A percentile compares a stretch with the other conserved stretches of the same genome.
Evolutionary conservation across 208 protist genomes (phyloP).

Genomic region (Phytomonas sp.): DNA sequence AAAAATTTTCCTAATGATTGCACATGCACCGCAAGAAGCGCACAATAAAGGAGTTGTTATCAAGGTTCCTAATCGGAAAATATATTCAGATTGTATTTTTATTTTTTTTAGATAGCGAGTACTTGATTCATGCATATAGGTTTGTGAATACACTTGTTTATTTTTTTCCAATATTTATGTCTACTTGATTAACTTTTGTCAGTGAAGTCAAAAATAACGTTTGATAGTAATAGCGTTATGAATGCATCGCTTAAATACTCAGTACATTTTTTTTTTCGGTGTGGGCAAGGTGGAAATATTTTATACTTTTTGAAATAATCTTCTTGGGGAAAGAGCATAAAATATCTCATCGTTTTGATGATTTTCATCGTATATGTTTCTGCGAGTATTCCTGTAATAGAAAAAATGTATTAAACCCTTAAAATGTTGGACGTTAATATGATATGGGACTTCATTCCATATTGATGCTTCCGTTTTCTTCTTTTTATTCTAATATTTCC

Average conservation of each 20-base stretch:
- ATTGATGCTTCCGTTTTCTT: constrained; percentile 1
- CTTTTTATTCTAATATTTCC: constrained; percentile 6
- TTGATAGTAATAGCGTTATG: not conserved
- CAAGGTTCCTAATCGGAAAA: not conserved
- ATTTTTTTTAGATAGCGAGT: not conserved
- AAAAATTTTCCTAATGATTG: not conserved
- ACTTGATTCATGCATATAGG: not conserved
- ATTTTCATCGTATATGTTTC: not conserved
- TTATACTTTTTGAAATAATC: not conserved
- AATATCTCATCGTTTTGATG: not conserved
- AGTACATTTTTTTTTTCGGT: not conserved
- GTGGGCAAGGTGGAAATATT: not conserved
- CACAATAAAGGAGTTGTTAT: not conserved
- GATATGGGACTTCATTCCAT: not conserved
- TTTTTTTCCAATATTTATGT: not conserved
- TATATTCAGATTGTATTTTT: not conserved
- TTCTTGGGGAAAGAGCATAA: not conserved
- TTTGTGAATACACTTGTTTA: not conserved
- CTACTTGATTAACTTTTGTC: too few species aligned
- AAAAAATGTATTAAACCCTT: not conserved
- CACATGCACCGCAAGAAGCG: not conserved
- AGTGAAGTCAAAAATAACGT: too few species aligned
- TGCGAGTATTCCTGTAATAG: not conserved
- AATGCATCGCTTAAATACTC: not conserved
- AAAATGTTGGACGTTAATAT: not conserved